Base-by-base conservation (phyloP, 2,329 filamentous ascomycete genomes). In the Diaporthe humulicola region DNA sequence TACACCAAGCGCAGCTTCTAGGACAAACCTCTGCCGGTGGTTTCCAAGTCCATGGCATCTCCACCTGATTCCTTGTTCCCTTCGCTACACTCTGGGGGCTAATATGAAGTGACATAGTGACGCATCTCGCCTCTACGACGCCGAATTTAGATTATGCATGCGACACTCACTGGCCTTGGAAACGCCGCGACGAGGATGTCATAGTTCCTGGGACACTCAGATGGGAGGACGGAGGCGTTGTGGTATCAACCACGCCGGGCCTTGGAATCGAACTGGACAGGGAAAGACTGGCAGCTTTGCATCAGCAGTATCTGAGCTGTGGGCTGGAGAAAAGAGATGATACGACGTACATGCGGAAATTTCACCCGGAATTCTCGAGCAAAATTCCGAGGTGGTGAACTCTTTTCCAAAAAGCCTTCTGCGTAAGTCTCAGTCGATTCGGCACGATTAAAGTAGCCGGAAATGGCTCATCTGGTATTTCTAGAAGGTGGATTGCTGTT, bases 151-250 rank as follows among this genome's bases (percentile, higher is more conserved):
- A 86, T 77, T 86, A 86, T 56, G 84, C 84, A 0, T 86, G 85
- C 64, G 85, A 86, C 67, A 86, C 85, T 0, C 85, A 86, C 74
- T 86, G 85, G 85, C 85, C 85, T 9, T 86, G 85, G 85, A 86
- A 86, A 78, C 83, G 81, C 4, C 80, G 82, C 0, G 82, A 85
- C 9, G 85, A 86, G 75, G 85, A 86, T 66, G 84, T 86, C 7
- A 78, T 86, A 58, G 74, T 82, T 10, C 81, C 84, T n/a, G 83
- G 83, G 1, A 80, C 81, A 0, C 57, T 86, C 71, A 81, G 77
- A 36, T 86, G 84, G 64, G 45, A 38, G 30, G 45, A 54, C 9
- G 64, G 64, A 67, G 30, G 64, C 2, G 64, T 67, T 25, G 12
- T 25, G 1, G 45, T 52, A 15, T 17, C 64, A 67, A 67, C 45